Base-by-base conservation (phyloP, 1,139 yeast species). In the Yamadazyma buinensis region DNA sequence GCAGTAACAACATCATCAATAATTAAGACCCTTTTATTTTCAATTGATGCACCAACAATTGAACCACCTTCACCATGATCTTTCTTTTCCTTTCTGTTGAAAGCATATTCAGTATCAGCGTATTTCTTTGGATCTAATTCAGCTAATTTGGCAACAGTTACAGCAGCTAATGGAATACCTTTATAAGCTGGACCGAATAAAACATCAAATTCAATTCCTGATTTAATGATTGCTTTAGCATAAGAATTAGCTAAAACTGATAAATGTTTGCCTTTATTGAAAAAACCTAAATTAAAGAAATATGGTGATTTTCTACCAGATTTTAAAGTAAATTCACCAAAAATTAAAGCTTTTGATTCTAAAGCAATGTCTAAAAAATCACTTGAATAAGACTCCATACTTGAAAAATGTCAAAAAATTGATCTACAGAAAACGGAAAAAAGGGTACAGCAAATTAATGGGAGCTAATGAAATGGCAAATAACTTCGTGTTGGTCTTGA, bases 41-140 rank as follows among this genome's bases (percentile, higher is more conserved):
- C 72, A 49, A 92, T 72, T 4, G 77, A 61, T 29, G 86, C 78
- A 23, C 98, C 98, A 26, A 92, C 98, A 52, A 92, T 85, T 40
- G 77, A 76, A 13, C 98, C 98, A 43, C 98, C 98, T 67, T 92
- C 98, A 36, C 98, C 98, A 58, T 92, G 98, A 53, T 90, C 97
- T 64, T 92, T 92, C 72, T 84, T 86, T 62, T 92, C 98, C 66
- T 84, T 84, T 65, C 94, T 77, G 64, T 84, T 84, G 66, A 83
- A 84, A 15, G 92, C 71, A 55, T 83, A 87, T 34, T 78, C 82
- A 41, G 81, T 69, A 40, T 74, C 56, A 35, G 72, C 73, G 57
- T 80, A 85, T 51, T 78, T 80, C 41, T 75, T 75, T n/a, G 88
- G 88, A 40, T 85, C 92, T 46, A 88, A 70, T 62, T 92, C 97